Percentiles rank a stretch among this genome's conserved stretches.
Conservation (phyloP, 2,329 filamentous ascomycete species). For the Fusarium armeniacum region DNA sequence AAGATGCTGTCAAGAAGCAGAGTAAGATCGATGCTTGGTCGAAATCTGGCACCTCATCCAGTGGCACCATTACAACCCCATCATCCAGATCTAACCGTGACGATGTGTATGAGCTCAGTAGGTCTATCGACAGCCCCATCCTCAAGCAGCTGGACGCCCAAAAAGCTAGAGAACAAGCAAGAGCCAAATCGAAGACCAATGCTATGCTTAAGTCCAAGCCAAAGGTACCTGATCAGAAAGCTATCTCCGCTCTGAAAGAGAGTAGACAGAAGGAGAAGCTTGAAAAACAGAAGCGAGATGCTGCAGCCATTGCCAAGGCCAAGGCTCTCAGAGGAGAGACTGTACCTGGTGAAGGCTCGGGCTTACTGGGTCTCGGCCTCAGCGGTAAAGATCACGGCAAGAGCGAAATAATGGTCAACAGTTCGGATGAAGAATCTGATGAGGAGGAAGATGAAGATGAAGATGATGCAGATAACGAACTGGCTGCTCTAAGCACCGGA, state of each 20-base stretch:
- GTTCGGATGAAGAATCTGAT: constrained; percentile 80
- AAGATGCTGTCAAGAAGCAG: constrained; percentile 66
- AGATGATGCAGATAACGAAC: constrained; percentile 67
- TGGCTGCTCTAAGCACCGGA: constrained; percentile 63
- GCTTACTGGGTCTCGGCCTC: constrained; percentile 77
- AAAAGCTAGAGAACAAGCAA: constrained; percentile 51
- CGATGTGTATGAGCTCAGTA: constrained; percentile 62
- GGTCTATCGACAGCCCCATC: constrained; percentile 62
- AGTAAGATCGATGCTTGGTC: constrained; percentile 74
- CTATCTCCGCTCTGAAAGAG: constrained; percentile 70
- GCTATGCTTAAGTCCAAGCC: constrained; percentile 50
- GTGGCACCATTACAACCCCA: constrained; percentile 41
- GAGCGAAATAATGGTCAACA: constrained; percentile 92
- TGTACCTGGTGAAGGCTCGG: constrained; percentile 79
- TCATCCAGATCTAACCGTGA: constrained; percentile 60
- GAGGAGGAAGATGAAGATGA: constrained; percentile 72
- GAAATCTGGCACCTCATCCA: constrained; percentile 60
- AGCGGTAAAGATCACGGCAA: constrained; percentile 85
- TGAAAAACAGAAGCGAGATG: constrained; percentile 79
- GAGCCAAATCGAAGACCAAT: constrained; percentile 52
- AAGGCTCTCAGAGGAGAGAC: constrained; percentile 61
- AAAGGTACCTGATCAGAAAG: constrained; percentile 55
- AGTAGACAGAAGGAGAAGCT: constrained; percentile 81
- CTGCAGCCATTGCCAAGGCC: constrained; percentile 77
- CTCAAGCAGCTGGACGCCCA: constrained; percentile 63